Evolutionary conservation across 306 rosid genomes (phyloP), one percentile per base, ranked within the genome.

Genomic region (Purshia tridentata): DNA sequence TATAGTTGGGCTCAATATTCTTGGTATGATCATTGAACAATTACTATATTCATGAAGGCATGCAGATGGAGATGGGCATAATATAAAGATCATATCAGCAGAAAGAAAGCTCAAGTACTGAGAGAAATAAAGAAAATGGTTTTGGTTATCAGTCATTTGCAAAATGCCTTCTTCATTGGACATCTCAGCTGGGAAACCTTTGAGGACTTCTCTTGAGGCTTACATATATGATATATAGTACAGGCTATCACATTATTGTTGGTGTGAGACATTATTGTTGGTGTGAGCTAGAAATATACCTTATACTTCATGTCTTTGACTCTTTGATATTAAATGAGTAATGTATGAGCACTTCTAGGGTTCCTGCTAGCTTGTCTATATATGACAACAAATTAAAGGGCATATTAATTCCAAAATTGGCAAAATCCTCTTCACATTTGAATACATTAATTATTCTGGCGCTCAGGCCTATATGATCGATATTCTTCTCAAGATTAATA

Each of bases 391-490:
- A 29, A 29, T 29, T 29, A 29, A 29, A 29, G 35, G 35, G 35
- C 35, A 29, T 29, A 29, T 29, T 23, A 39, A 51, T 22, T 9
- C 19, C 13, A 40, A 49, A 68, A 19, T 16, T 29, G 57, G 52
- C n/a, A 16, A 69, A 22, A 47, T 65, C 71, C 40, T 54, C 69
- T 52, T 51, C 62, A 29, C 20, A 49, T 65, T 37, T 62, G 14
- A 29, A 14, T 52, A 54, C 63, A 39, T 52, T 50, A 53, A 12
- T 9, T 52, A 14, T 6, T 41, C 64, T 7, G 40, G 65, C 40
- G 44, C 49, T 4, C 14, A 62, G 48, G 53, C 48, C 29, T 29
- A 29, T 29, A 29, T 29, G 35, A 29, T 29, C 35, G 35, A 29
- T 29, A 29, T 29, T 29, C 35, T 29, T 29, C 35, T 29, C 35